Evolutionary conservation across 169 alveolate species (phyloP).

Genomic region (Cryptosporidium sp.): DNA sequence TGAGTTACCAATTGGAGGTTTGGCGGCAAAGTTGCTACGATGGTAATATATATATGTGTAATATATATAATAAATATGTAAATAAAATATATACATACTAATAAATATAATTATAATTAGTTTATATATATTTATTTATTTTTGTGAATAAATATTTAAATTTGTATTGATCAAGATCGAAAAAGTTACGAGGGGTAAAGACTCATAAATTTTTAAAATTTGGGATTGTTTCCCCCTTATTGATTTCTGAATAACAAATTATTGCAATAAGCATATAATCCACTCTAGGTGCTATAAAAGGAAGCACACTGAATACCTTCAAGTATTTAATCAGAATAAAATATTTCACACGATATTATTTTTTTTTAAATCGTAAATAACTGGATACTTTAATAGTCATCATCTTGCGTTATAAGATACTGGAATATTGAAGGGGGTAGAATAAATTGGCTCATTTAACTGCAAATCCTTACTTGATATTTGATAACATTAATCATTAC

Average conservation of each 20-base stretch:
- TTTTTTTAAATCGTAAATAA: neutral
- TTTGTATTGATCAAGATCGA: neutral
- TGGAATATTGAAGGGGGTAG: neutral
- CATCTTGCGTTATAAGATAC: neutral
- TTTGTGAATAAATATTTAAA: neutral
- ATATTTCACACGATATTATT: neutral
- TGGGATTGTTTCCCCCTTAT: neutral
- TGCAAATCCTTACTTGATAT: neutral
- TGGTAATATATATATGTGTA: neutral
- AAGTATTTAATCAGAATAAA: neutral
- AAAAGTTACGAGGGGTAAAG: neutral
- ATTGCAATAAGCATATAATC: neutral
- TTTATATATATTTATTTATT: too few relatives aligned
- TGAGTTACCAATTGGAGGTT: neutral
- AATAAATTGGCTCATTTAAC: neutral
- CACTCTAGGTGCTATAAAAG: neutral
- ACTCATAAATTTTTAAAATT: too few relatives aligned
- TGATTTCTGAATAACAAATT: neutral
- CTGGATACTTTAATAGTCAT: neutral
- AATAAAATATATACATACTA: too few relatives aligned
- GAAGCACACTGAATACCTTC: neutral
- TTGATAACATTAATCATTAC: too few relatives aligned
- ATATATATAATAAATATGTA: too few relatives aligned
- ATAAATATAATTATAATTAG: too few relatives aligned
- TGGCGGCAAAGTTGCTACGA: neutral